Evolutionary conservation across 2,329 filamentous ascomycete species (phyloP), one percentile per base, ranked within the genome.

Genomic region (Laburnicola sp.): DNA sequence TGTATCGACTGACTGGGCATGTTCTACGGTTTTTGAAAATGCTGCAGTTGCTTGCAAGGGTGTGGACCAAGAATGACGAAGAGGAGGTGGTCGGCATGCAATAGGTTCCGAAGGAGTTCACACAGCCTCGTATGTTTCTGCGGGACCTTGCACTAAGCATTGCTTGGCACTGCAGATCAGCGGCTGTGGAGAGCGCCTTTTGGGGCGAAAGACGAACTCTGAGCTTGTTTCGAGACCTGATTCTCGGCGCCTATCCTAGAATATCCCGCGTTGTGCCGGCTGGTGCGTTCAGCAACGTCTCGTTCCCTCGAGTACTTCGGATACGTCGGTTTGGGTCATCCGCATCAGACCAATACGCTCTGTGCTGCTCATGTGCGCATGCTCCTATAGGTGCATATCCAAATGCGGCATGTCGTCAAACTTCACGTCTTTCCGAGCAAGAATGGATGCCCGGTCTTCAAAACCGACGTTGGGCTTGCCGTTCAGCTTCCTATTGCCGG

Each of bases 341-440:
- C n/a, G 26, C 5, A 22, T n/a, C 3, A 25, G 40, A 21, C 2
- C 28, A n/a, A 43, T 8, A 22, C 21, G 30, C 21, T 28, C 11
- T 36, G 25, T 37, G 23, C 43, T 37, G 25, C 34, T 37, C 32
- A 28, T 45, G 43, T 45, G 34, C 31, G 2, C 23, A 16, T 7
- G 23, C 22, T 22, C 25, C 40, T 30, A 34, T 35, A 16, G 21
- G 11, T 26, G 22, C 22, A 16, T 27, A 22, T 16, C 25, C 41
- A n/a, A 30, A 45, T 30, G 6, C 2, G 43, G 43, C 43, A 38
- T 45, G 43, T 45, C 34, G 34, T n/a, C n/a, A n/a, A n/a, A n/a
- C n/a, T n/a, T n/a, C n/a, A n/a, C n/a, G n/a, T n/a, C n/a, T n/a
- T n/a, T n/a, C n/a, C n/a, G n/a, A n/a, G n/a, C n/a, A n/a, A n/a